Evolutionary conservation across 2,329 filamentous ascomycete genomes (phyloP).

Genomic region (Paracorniculantispora psalliotae): DNA sequence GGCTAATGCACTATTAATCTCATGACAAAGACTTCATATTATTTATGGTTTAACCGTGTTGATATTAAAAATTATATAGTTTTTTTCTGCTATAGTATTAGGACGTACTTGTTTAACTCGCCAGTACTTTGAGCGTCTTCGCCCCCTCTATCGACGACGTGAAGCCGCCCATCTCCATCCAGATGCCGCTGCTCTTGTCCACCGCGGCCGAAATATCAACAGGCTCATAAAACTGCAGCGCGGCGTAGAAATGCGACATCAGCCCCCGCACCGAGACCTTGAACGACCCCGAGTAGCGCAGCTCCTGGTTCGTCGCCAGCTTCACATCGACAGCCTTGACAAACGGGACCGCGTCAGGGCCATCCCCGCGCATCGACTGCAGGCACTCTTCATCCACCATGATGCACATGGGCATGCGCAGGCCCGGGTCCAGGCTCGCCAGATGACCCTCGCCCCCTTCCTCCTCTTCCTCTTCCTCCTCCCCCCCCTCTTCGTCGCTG

Average conservation of each 20-base stretch:
- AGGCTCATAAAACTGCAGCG: conserved; percentile 1
- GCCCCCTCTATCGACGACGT: background rate
- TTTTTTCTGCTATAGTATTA: background rate
- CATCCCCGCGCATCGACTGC: background rate
- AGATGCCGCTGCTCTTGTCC: background rate
- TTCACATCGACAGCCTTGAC: conserved; percentile 1
- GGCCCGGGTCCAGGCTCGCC: background rate
- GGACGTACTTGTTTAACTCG: background rate
- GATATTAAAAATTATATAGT: no score
- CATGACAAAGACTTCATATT: no score
- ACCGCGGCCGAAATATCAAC: background rate
- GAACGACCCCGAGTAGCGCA: conserved; percentile 1
- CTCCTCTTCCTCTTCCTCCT: background rate
- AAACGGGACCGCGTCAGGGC: background rate
- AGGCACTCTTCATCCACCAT: conserved; percentile 6
- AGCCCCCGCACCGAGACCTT: background rate
- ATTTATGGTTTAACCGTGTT: no score
- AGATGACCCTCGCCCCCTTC: background rate
- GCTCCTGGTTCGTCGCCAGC: background rate
- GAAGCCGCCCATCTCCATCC: background rate
- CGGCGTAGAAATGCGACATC: background rate
- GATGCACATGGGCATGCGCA: conserved; percentile 7
- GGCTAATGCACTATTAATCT: no score
- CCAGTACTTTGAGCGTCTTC: background rate
- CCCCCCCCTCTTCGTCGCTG: background rate